Base-by-base conservation (phyloP, 2,329 filamentous ascomycete species). In the Venturia nashicola region DNA sequence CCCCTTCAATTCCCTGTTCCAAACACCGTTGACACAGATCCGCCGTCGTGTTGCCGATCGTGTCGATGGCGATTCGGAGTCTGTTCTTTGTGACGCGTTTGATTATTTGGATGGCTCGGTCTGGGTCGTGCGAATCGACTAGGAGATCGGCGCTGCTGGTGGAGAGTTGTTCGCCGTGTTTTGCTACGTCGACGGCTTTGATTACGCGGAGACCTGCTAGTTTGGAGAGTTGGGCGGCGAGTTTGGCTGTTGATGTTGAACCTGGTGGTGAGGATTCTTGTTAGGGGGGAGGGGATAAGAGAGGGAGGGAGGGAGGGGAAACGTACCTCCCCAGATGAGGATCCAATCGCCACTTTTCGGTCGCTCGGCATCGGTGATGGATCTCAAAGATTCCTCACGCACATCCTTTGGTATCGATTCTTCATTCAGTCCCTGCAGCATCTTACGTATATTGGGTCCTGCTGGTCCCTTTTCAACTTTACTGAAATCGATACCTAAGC, bases 21-120 rank as follows among this genome's bases (percentile, higher is more conserved):
- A 89, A 73, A 0, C 83, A 79, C n/a, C 78, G 73, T 32, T 86
- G 76, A 0, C 91, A 75, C 3, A 82, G 74, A 0, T 76, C 76
- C 0, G 87, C 86, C 0, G 84, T 86, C 0, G 90, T 85, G 36
- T 79, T 81, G 0, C 88, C 87, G 18, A 83, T 79, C 0, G 86
- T 88, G 68, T 91, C 88, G 23, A 91, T 77, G 0, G 81, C 88
- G 68, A 89, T 90, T 0, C 86, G 81, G 1, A 90, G 75, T 14
- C 79, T 77, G 1, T 80, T 79, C 0, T 76, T 76, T 0, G 86
- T 84, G 23, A 85, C 83, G 16, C 79, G 78, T 7, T 80, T 79
- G 48, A 91, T 81, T 34, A 91, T 83, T 1, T 83, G 78, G 0
- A 89, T 76, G 0, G 88, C 88, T n/a, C 87, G 80, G 27, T 80